Base-by-base conservation (phyloP, 495 filamentous ascomycete genomes). In the Hypoxylon fragiforme region DNA sequence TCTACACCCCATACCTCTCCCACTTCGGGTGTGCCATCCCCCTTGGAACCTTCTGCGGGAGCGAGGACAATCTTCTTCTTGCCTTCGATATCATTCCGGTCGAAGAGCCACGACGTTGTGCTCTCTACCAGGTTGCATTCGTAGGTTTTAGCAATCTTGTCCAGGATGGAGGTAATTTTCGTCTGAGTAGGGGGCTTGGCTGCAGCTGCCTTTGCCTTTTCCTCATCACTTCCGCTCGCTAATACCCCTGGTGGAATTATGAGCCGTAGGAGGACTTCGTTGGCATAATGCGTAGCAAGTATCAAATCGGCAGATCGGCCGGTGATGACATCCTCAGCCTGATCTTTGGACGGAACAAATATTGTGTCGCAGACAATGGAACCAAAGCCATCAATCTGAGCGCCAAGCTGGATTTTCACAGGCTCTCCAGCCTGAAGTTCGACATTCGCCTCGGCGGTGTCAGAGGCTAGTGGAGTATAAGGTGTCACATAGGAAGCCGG, bases 1-100 rank as follows among this genome's bases (percentile, higher is more conserved):
- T 98, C 94, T 26, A 97, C 90, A 70, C 94, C 94, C 94, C 94
- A 98, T 58, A 94, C 92, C 66, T 98, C 94, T 56, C 90, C 90
- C 43, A 97, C 79, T 61, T 95, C 94, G 31, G 94, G 90, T 34
- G 83, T 67, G 58, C 94, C 94, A 64, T 98, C 94, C 40, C 91
- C 91, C 75, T 94, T 95, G 64, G 89, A 85, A 45, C 82, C 82
- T 65, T 95, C 88, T 44, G 87, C 87, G 22, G 95, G 91, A 14
- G 88, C 79, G 19, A 98, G 75, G 44, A 98, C 94, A 67, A 98
- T 95, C 84, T 96, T 97, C 85, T 98, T 98, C 78, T 88, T 88
- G 50, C 87, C 88, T 76, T 98, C 94, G 59, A 98, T 98, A 69
- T 97, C 94, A 71, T 97, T 96, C 66, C 88, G 87, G 60, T 89